Evolutionary conservation across 805 yeast species (phyloP).

Genomic region (Metschnikowia gruessii): DNA sequence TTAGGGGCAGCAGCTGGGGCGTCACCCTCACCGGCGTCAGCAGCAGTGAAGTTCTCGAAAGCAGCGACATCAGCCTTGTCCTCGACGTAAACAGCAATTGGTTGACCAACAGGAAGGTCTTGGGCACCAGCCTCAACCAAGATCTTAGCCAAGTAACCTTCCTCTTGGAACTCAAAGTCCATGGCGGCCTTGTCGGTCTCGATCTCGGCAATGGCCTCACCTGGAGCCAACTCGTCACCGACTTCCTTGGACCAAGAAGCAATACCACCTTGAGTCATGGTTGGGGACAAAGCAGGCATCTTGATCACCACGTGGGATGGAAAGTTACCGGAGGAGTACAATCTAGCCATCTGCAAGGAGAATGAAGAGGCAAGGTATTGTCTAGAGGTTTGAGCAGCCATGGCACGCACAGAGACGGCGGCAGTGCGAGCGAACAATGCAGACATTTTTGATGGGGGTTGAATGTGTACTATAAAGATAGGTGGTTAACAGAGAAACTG

Average conservation of each 20-base stretch:
- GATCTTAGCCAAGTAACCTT: constrained; percentile 87
- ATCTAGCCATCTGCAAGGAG: constrained; percentile 35
- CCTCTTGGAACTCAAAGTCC: constrained; percentile 99
- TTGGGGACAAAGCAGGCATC: constrained; percentile 99
- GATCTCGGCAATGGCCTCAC: constrained; percentile 93
- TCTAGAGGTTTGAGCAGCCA: constrained; percentile 22
- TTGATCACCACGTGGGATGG: constrained; percentile 85
- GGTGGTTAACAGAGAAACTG: constrained; percentile 29
- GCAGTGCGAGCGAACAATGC: constrained; percentile 38
- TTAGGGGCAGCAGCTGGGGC: constrained; percentile 46
- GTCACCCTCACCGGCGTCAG: constrained; percentile 63
- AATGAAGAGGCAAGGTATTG: constrained; percentile 20
- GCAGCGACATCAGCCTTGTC: constrained; percentile 81
- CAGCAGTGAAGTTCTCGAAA: constrained; percentile 78
- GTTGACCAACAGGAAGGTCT: constrained; percentile 91
- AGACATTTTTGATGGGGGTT: constrained; percentile 24
- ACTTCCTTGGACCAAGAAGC: constrained; percentile 86
- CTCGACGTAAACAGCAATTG: constrained; percentile 96
- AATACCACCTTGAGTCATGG: constrained; percentile 95
- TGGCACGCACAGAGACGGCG: constrained; percentile 26
- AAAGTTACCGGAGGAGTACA: constrained; percentile 48
- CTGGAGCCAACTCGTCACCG: constrained; percentile 87
- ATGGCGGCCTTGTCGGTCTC: constrained; percentile 97
- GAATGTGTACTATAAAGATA: neutral
- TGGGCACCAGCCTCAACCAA: constrained; percentile 79